Evolutionary conservation across 805 yeast genomes (phyloP), one percentile per base, ranked within the genome.

Genomic region (Candida dajiaensis): DNA sequence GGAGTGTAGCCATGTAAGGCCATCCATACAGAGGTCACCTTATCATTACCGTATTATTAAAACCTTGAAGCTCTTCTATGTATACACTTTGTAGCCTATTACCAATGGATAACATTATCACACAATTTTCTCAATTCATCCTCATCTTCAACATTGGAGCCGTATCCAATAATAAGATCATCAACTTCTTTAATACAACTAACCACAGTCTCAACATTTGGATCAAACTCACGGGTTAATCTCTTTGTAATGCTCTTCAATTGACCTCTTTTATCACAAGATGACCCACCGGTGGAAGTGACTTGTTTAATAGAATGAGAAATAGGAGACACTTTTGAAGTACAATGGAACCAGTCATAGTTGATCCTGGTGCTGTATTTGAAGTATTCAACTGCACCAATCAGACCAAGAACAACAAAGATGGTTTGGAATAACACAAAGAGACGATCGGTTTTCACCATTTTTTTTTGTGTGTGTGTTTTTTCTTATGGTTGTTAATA

Each of bases 281-380:
- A 62, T 33, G 72, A 69, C 1, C 76, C 74, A 38, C 76, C 76
- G 19, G 59, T 55, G 8, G 74, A 66, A 47, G 59, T 66, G 26
- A 68, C 49, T 40, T 62, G 62, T 11, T 58, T 49, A 11, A 66
- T 59, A 2, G 67, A 62, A 12, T 33, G 18, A 6, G 36, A 33
- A 33, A 33, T 18, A 33, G 20, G 20, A 6, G 61, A 55, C 21
- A 57, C 48, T 15, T 59, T 57, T 13, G 72, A 67, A 12, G 73
- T 70, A 49, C 76, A 71, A 45, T 71, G 76, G 53, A 71, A 68
- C 73, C 72, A 70, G 25, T 71, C 74, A 46, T 71, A 71, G 49
- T 69, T 63, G 31, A 61, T 56, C 49, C 59, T 63, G 2, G 74
- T 70, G 18, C 66, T 52, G 44, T 67, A 69, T 50, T 71, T 71